phyloP scores from a whole-genome alignment of 2,329 filamentous ascomycete species.

The Cephalotrichum gorgonifer region DNA sequence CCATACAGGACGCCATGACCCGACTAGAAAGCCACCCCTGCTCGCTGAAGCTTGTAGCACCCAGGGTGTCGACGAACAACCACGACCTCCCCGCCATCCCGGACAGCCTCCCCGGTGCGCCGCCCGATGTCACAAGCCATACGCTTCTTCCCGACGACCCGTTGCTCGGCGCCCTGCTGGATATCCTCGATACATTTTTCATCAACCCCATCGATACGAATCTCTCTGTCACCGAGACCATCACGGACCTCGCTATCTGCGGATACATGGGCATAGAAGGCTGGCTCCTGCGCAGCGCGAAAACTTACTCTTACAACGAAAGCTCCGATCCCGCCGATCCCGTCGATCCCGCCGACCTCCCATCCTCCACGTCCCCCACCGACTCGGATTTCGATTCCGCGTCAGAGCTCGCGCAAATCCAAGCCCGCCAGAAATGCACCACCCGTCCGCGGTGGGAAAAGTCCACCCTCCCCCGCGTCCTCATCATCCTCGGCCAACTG shows the following conservation, averaged over 20 bases:
- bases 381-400: background rate
- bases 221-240: slow-evolving; percentile 70
- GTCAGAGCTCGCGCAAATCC: slow-evolving; percentile 10
- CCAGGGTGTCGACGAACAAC: slow-evolving; percentile 45
- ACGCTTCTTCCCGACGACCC: slow-evolving; percentile 53
- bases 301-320: slow-evolving; percentile 47
- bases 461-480: slow-evolving; percentile 40
- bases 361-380: slow-evolving; percentile 19
- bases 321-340: slow-evolving; percentile 26
- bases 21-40: slow-evolving; percentile 65
- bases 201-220: slow-evolving; percentile 89
- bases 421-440: slow-evolving; percentile 34
- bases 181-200: slow-evolving; percentile 71
- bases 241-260: slow-evolving; percentile 75
- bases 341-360: too few species aligned
- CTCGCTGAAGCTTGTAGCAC: slow-evolving; percentile 56
- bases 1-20: slow-evolving; percentile 60
- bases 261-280: slow-evolving; percentile 76
- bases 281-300: slow-evolving; percentile 74
- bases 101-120: slow-evolving; percentile 47
- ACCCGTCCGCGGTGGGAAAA: slow-evolving; percentile 42
- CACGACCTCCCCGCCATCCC: slow-evolving; percentile 44
- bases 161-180: slow-evolving; percentile 54
- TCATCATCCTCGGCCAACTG: slow-evolving; percentile 48
- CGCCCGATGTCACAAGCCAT: slow-evolving; percentile 50